Conservation (phyloP, 1,139 yeast genomes). For the Suhomyces anneliseae region DNA sequence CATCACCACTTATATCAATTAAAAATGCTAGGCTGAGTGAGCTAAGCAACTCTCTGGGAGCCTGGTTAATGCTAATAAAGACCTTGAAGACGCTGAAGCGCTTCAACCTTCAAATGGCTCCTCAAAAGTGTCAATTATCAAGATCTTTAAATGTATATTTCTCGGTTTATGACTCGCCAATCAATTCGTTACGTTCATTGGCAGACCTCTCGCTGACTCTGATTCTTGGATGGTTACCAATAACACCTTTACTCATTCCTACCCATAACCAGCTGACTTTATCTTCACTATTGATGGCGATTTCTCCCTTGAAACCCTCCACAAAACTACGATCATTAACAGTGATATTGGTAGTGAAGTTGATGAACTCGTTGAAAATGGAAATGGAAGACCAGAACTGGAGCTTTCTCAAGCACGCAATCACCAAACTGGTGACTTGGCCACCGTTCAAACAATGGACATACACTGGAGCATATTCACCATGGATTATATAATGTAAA, state of each 20-base stretch:
- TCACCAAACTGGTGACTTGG: constrained; percentile 76
- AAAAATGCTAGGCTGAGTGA: too few species aligned
- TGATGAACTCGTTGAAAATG: constrained; percentile 80
- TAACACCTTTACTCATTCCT: constrained; percentile 62
- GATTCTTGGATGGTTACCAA: constrained; percentile 45
- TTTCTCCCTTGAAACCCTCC: constrained; percentile 71
- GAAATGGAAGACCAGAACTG: constrained; percentile 91
- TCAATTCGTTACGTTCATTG: too few species aligned
- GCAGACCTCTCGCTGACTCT: constrained; percentile 29
- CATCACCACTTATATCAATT: too few species aligned
- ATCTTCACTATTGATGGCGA: constrained; percentile 48
- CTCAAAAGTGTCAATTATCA: too few species aligned
- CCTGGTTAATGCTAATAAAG: too few species aligned
- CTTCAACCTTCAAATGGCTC: too few species aligned
- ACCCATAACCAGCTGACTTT: constrained; percentile 76
- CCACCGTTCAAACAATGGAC: constrained; percentile 90
- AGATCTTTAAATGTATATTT: too few species aligned
- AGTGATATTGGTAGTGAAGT: constrained; percentile 76
- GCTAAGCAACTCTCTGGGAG: too few species aligned
- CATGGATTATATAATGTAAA: constrained; percentile 59
- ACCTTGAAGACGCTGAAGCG: too few species aligned
- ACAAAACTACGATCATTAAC: constrained; percentile 82
- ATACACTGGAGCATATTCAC: constrained; percentile 67
- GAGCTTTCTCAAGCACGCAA: constrained; percentile 82
- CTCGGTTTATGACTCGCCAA: too few species aligned